phyloP scores from a whole-genome alignment of 768 basidiomycete species.

The Rhodotorula taiwanensis region DNA sequence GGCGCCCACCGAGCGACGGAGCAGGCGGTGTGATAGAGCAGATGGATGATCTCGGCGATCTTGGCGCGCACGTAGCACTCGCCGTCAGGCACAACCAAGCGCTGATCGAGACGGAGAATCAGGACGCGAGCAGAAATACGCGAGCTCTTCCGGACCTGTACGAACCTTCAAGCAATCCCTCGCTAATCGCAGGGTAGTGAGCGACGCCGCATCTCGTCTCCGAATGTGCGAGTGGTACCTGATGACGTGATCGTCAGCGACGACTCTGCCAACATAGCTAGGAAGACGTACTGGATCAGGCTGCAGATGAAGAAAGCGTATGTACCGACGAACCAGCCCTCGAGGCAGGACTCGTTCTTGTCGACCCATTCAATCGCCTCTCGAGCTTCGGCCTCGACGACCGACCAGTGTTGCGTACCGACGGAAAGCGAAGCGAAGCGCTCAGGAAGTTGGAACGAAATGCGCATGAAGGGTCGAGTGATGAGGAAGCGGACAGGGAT shows the following conservation, averaged over 20 bases:
- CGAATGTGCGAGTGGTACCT: slow-evolving; percentile 41
- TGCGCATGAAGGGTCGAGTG: slow-evolving; percentile 97
- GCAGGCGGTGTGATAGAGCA: slow-evolving; percentile 35
- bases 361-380: slow-evolving; percentile 42
- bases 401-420: slow-evolving; percentile 37
- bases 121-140: too few relatives aligned
- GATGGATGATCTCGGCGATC: slow-evolving; percentile 38
- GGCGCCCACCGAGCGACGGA: slow-evolving; percentile 32
- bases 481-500: slow-evolving; percentile 91
- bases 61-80: slow-evolving; percentile 39
- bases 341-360: slow-evolving; percentile 38
- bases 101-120: slow-evolving; percentile 1
- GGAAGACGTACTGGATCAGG: slow-evolving; percentile 34
- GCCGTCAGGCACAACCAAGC: slow-evolving; percentile 34
- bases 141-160: too few relatives aligned
- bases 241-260: not conserved
- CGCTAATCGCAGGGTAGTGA: slow-evolving; percentile 34
- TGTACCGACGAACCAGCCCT: slow-evolving; percentile 38
- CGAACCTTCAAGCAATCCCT: slow-evolving; percentile 19
- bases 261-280: not conserved
- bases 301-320: slow-evolving; percentile 40
- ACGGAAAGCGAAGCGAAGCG: slow-evolving; percentile 45
- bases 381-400: slow-evolving; percentile 30
- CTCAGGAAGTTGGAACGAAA: slow-evolving; percentile 82
- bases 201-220: slow-evolving; percentile 28